Conservation (phyloP, 306 rosid genomes). For the Castanea mollissima region DNA sequence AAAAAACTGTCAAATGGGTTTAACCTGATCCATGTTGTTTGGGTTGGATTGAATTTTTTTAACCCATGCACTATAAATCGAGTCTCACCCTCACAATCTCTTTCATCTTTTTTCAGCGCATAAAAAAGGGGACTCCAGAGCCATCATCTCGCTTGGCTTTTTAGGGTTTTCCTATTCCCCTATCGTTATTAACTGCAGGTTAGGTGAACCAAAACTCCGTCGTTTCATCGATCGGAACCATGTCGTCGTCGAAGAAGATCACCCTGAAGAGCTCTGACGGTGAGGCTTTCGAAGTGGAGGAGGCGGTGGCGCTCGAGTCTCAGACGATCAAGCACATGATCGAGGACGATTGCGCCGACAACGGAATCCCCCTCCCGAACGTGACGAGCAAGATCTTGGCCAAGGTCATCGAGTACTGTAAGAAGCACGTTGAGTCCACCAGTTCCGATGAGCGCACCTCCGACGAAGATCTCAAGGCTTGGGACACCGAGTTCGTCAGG, state of each 20-base stretch:
- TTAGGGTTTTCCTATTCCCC: slow-evolving; percentile 2
- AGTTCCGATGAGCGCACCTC: slow-evolving; percentile 42
- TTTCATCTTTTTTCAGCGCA: no score
- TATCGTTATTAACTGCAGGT: neutral
- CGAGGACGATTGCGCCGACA: slow-evolving; percentile 68
- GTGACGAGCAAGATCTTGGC: slow-evolving; percentile 76
- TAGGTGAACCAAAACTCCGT: neutral
- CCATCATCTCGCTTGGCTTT: neutral
- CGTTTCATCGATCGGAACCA: slow-evolving; percentile 1
- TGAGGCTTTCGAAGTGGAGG: slow-evolving; percentile 71
- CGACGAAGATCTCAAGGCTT: slow-evolving; percentile 54
- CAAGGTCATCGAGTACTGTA: slow-evolving; percentile 79
- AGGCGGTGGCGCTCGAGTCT: slow-evolving; percentile 68
- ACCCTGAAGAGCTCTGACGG: slow-evolving; percentile 71
- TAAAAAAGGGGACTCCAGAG: no score
- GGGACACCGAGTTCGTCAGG: slow-evolving; percentile 71
- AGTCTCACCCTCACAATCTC: no score
- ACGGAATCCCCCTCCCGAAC: slow-evolving; percentile 71
- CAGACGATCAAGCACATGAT: slow-evolving; percentile 78
- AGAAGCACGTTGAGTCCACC: slow-evolving; percentile 55
- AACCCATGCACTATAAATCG: no score
- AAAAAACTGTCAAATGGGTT: no score
- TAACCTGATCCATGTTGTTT: no score
- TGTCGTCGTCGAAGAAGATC: slow-evolving; percentile 52
- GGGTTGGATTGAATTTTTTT: no score